Evolutionary conservation across 2,329 filamentous ascomycete genomes (phyloP).

Genomic region (Drechslerella coelobrocha): DNA sequence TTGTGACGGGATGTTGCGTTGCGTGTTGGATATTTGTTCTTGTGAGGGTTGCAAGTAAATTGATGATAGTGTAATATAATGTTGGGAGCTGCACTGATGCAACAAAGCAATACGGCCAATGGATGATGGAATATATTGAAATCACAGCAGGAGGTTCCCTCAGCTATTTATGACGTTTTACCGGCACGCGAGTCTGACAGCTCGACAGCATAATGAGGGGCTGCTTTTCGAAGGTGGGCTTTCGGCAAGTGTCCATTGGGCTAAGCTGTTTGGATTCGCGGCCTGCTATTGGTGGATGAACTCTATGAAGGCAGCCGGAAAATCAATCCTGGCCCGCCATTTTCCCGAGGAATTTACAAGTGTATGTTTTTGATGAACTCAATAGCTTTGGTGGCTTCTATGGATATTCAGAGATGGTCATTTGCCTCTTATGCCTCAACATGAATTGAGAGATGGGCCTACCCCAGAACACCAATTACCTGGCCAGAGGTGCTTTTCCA

Average conservation of each 20-base stretch:
- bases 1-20: constrained; percentile 51
- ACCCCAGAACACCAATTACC: too few relatives aligned
- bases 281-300: constrained; percentile 46
- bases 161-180: constrained; percentile 47
- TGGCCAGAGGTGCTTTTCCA: too few relatives aligned
- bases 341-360: neutral
- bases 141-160: constrained; percentile 2
- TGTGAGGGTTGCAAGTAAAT: neutral
- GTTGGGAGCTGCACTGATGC: too few relatives aligned
- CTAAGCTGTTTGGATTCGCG: constrained; percentile 5
- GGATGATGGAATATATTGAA: constrained; percentile 7
- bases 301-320: constrained; percentile 37
- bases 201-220: constrained; percentile 28
- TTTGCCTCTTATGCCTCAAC: too few relatives aligned
- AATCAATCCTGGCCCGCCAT: constrained; percentile 28
- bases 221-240: too few relatives aligned
- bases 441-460: too few relatives aligned
- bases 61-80: too few relatives aligned
- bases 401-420: too few relatives aligned
- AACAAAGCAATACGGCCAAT: too few relatives aligned
- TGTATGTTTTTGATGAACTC: neutral
- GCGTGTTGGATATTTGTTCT: constrained; percentile 31
- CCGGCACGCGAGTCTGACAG: neutral
- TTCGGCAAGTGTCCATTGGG: constrained; percentile 47
- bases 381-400: too few relatives aligned